Percentiles rank a stretch among this genome's conserved stretches.
Evolutionary conservation across 768 basidiomycete species (phyloP).

Genomic region (Boletus speciosus): DNA sequence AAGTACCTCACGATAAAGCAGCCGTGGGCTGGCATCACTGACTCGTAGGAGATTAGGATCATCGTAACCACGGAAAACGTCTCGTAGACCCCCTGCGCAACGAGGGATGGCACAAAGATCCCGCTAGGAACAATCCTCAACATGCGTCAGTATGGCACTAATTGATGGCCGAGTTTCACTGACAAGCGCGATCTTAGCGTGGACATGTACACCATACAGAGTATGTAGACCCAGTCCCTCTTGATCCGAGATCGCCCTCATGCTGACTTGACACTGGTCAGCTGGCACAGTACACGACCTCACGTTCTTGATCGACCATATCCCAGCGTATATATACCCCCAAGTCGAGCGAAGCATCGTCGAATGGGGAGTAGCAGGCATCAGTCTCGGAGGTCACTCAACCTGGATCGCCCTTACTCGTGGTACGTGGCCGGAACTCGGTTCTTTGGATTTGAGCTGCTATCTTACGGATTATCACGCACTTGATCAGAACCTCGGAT

Average conservation of each 20-base stretch:
- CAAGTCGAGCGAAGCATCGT: constrained; percentile 53
- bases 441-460: background rate
- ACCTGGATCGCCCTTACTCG: constrained; percentile 66
- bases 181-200: constrained; percentile 15
- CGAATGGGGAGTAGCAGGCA: constrained; percentile 70
- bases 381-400: constrained; percentile 83
- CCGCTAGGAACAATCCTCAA: constrained; percentile 18
- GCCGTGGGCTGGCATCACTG: background rate
- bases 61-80: constrained; percentile 31
- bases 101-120: constrained; percentile 25
- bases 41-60: constrained; percentile 19
- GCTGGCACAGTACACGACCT: constrained; percentile 71
- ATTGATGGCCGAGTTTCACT: background rate
- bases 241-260: background rate
- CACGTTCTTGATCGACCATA: constrained; percentile 76
- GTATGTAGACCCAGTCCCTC: constrained; percentile 6
- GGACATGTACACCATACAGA: constrained; percentile 33
- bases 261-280: constrained; percentile 10
- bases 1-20: constrained; percentile 9
- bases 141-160: constrained; percentile 26
- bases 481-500: constrained; percentile 42
- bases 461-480: background rate
- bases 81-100: constrained; percentile 25
- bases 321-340: constrained; percentile 74
- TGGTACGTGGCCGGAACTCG: constrained; percentile 27